Evolutionary conservation across 495 filamentous ascomycete genomes (phyloP).

Genomic region (Margaritispora aquatica): DNA sequence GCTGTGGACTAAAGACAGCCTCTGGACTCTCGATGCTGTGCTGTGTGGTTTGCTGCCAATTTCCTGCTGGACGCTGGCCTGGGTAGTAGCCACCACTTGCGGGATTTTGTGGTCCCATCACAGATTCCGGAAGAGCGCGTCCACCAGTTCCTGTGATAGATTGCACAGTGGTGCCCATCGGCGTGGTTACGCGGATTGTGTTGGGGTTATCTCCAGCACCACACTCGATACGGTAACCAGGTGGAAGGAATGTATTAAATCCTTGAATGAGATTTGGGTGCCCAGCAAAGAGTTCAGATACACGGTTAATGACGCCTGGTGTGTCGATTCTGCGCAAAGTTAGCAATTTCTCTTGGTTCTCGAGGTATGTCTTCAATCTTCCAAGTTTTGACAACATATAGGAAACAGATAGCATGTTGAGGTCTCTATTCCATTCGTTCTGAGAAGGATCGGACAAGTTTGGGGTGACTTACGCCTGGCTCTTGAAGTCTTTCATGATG

Average conservation of each 20-base stretch:
- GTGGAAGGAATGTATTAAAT: conserved; percentile 97
- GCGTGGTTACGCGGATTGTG: conserved; percentile 93
- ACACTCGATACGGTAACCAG: conserved; percentile 96
- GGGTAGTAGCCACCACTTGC: conserved; percentile 29
- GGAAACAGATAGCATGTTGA: too few relatives aligned
- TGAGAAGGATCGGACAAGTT: too few relatives aligned
- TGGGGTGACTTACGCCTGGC: conserved; percentile 64
- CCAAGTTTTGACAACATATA: not conserved
- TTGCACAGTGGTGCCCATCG: conserved; percentile 65
- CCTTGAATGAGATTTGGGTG: conserved; percentile 96
- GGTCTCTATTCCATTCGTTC: too few relatives aligned
- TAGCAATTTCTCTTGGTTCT: not conserved
- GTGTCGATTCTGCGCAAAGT: conserved; percentile 73
- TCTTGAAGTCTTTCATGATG: conserved; percentile 99
- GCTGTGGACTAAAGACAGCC: conserved; percentile 44
- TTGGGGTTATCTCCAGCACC: conserved; percentile 87
- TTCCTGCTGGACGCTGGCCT: conserved; percentile 25
- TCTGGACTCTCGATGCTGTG: conserved; percentile 51
- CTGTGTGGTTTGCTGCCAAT: conserved; percentile 41
- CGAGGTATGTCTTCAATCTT: not conserved
- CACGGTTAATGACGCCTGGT: conserved; percentile 93
- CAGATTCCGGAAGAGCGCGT: conserved; percentile 34
- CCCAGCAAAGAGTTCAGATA: conserved; percentile 93
- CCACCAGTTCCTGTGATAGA: conserved; percentile 42
- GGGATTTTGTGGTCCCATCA: conserved; percentile 24